Conservation (phyloP, 108 stramenopile species). For the Asterionellopsis glacialis region DNA sequence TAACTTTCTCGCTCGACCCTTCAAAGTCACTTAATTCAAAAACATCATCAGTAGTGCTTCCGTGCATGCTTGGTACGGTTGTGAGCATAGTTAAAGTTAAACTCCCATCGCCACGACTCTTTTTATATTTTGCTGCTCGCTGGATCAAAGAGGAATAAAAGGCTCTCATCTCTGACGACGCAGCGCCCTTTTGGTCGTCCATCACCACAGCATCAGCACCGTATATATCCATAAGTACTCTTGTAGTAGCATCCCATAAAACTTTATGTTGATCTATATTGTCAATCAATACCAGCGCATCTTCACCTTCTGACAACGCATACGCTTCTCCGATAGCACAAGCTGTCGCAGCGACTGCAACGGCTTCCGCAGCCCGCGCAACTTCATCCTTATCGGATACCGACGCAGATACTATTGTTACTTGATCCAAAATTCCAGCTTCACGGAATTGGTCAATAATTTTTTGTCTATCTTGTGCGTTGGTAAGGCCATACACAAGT, state of each 20-base stretch:
- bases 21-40: constrained; percentile 70
- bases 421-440: constrained; percentile 47
- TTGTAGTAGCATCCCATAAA: constrained; percentile 82
- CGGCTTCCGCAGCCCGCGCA: constrained; percentile 45
- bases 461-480: constrained; percentile 15
- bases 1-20: constrained; percentile 50
- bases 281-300: constrained; percentile 79
- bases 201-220: constrained; percentile 78
- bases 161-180: constrained; percentile 84
- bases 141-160: constrained; percentile 84
- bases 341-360: constrained; percentile 64
- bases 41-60: constrained; percentile 24
- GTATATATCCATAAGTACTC: constrained; percentile 67
- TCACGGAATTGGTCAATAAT: constrained; percentile 25
- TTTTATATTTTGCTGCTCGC: constrained; percentile 78
- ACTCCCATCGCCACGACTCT: constrained; percentile 69
- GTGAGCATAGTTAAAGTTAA: constrained; percentile 70
- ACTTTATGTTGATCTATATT: constrained; percentile 75
- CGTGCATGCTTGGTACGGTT: constrained; percentile 38
- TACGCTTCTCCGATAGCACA: constrained; percentile 75
- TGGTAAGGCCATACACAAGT: constrained; percentile 69
- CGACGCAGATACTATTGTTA: constrained; percentile 43
- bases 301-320: constrained; percentile 57
- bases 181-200: constrained; percentile 72
- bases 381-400: constrained; percentile 18